These are phyloP conservation scores for Colletotrichum tofieldiae DNA, from an alignment of 2,329 filamentous ascomycete species.

Conservation along the genomic window DNA sequence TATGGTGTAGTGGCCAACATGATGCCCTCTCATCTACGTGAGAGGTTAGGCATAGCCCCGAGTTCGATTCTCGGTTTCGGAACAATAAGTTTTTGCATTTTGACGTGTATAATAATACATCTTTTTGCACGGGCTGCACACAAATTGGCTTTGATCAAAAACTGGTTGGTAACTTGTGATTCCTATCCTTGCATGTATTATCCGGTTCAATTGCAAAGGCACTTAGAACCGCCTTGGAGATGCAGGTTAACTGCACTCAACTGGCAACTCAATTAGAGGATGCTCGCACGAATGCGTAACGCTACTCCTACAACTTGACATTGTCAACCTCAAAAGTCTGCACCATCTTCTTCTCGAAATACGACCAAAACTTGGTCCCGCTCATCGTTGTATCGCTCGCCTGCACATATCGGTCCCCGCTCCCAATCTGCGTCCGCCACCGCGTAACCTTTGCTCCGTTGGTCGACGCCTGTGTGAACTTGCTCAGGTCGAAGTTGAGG, in stretches of 20 bases:
- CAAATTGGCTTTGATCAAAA: too few relatives aligned
- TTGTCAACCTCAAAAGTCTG: slow-evolving; percentile 57
- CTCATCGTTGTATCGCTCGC: slow-evolving; percentile 52
- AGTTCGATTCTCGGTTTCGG: slow-evolving; percentile 25
- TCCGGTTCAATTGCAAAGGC: not conserved
- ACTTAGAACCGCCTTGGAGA: not conserved
- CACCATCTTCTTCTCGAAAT: slow-evolving; percentile 53
- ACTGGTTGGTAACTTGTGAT: too few relatives aligned
- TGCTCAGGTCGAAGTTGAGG: slow-evolving; percentile 57
- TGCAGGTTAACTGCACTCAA: not conserved
- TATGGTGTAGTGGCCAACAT: slow-evolving; percentile 42
- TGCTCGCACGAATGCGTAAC: not conserved
- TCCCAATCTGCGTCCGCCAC: slow-evolving; percentile 56
- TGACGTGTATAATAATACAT: not conserved
- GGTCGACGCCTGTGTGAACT: slow-evolving; percentile 50
- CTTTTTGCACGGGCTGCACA: too few relatives aligned
- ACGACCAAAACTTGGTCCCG: slow-evolving; percentile 55
- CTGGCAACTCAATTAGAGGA: not conserved
- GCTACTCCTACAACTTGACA: slow-evolving; percentile 44
- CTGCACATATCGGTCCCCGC: slow-evolving; percentile 53
- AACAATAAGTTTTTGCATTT: not conserved
- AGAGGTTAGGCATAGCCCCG: slow-evolving; percentile 39
- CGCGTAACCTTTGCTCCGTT: slow-evolving; percentile 53
- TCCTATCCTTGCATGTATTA: not conserved
- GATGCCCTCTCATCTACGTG: slow-evolving; percentile 28